Evolutionary conservation across 805 yeast species (phyloP).

Genomic region (Cyberlindnera xishuangbannaensis): DNA sequence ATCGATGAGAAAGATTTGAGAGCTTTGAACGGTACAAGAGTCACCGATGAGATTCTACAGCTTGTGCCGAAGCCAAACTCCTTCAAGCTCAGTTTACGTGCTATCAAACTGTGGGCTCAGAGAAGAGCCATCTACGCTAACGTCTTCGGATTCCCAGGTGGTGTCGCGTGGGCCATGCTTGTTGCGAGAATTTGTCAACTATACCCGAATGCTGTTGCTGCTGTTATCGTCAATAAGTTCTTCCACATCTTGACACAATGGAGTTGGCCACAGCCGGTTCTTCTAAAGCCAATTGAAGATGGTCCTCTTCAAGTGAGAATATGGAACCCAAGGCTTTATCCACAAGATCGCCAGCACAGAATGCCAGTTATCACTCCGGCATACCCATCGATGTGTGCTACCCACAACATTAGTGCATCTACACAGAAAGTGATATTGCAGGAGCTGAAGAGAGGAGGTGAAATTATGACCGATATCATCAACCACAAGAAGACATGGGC

Average conservation of each 20-base stretch:
- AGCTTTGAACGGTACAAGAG: conserved; percentile 92
- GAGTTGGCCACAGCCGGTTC: conserved; percentile 98
- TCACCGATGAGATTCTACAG: conserved; percentile 86
- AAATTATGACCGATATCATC: conserved; percentile 62
- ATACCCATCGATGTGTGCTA: conserved; percentile 98
- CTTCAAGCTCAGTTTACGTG: conserved; percentile 86
- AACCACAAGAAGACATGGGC: conserved; percentile 65
- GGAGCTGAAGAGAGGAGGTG: conserved; percentile 77
- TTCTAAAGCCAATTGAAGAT: conserved; percentile 88
- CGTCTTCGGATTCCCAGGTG: conserved; percentile 97
- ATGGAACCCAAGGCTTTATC: conserved; percentile 92
- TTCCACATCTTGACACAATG: conserved; percentile 82
- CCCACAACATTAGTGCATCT: conserved; percentile 88
- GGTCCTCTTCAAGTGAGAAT: conserved; percentile 95
- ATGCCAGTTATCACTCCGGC: conserved; percentile 99
- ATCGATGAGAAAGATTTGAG: conserved; percentile 88
- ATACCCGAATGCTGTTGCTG: conserved; percentile 93
- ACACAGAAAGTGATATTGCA: conserved; percentile 75
- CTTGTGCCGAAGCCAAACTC: conserved; percentile 91
- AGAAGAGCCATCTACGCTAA: conserved; percentile 91
- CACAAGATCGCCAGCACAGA: conserved; percentile 81
- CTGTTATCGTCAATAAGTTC: conserved; percentile 85
- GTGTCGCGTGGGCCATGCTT: conserved; percentile 99
- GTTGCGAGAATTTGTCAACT: conserved; percentile 97
- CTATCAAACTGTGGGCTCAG: conserved; percentile 96